These are phyloP conservation scores for Raphanus hybrid DNA, from an alignment of 441 rosid genomes.

Conservation along the genomic window DNA sequence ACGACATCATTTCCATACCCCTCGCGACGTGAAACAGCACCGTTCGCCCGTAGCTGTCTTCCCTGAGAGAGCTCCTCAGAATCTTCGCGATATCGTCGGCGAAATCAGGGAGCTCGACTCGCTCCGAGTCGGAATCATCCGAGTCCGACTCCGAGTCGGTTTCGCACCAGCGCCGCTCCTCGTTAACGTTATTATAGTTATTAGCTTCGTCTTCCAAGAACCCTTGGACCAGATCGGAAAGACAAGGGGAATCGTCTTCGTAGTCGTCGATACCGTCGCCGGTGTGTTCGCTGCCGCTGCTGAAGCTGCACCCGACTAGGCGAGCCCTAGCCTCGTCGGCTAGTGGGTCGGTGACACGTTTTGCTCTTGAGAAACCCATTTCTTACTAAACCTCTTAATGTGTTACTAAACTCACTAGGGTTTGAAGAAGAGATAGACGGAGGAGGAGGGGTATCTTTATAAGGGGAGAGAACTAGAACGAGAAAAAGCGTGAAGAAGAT, in stretches of 20 bases:
- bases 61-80: conserved; percentile 9
- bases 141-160: conserved; percentile 27
- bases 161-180: conserved; percentile 25
- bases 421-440: background rate
- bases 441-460: background rate
- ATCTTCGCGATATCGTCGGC: conserved; percentile 41
- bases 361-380: conserved; percentile 50
- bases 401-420: background rate
- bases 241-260: conserved; percentile 59
- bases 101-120: conserved; percentile 44
- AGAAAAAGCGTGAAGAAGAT: conserved; percentile 7
- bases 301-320: conserved; percentile 56
- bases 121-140: conserved; percentile 60
- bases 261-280: conserved; percentile 42
- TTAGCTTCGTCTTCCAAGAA: conserved; percentile 64
- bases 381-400: conserved; percentile 22
- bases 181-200: background rate
- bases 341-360: conserved; percentile 69
- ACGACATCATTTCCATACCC: conserved; percentile 53
- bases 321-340: conserved; percentile 66
- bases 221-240: conserved; percentile 77
- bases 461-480: conserved; percentile 13
- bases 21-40: conserved; percentile 51
- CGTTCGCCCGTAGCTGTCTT: conserved; percentile 53
- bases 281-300: conserved; percentile 87